These are phyloP conservation scores for Cryptococcus amylolentus DNA, from an alignment of 1,284 basidiomycete species.

Conservation along the genomic window DNA sequence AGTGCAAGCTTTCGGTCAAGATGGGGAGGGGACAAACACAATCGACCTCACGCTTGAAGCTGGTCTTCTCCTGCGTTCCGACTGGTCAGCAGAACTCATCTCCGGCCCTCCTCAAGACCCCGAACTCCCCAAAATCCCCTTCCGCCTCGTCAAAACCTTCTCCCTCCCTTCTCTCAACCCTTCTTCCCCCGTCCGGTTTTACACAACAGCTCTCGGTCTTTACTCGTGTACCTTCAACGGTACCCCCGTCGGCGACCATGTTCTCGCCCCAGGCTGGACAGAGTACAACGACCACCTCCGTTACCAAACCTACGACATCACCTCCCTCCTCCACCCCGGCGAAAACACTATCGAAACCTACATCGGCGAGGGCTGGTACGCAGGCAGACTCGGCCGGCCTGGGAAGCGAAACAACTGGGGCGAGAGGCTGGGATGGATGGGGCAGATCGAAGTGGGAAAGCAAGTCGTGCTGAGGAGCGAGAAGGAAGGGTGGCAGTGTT, in stretches of 20 bases:
- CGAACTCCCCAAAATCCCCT: slow-evolving; percentile 28
- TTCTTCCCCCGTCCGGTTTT: slow-evolving; percentile 22
- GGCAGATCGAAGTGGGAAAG: slow-evolving; percentile 32
- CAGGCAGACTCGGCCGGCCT: slow-evolving; percentile 24
- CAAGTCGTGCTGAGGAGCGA: slow-evolving; percentile 6
- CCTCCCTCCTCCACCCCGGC: slow-evolving; percentile 16
- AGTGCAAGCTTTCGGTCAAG: slow-evolving; percentile 18
- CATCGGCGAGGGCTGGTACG: slow-evolving; percentile 42
- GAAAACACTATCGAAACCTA: slow-evolving; percentile 26
- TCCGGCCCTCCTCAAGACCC: slow-evolving; percentile 9
- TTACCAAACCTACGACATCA: slow-evolving; percentile 39
- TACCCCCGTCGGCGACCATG: slow-evolving; percentile 30
- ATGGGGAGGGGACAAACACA: slow-evolving; percentile 11
- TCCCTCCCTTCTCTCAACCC: background rate
- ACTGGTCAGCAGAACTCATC: slow-evolving; percentile 29
- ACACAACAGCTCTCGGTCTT: slow-evolving; percentile 41
- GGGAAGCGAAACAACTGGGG: slow-evolving; percentile 31
- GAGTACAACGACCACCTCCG: slow-evolving; percentile 33
- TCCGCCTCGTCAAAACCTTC: slow-evolving; percentile 21
- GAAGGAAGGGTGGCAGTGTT: slow-evolving; percentile 24
- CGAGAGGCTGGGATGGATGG: slow-evolving; percentile 20
- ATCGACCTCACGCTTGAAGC: slow-evolving; percentile 22
- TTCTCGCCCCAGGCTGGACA: slow-evolving; percentile 43
- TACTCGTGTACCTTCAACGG: slow-evolving; percentile 41
- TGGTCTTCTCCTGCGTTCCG: slow-evolving; percentile 17